phyloP scores from a whole-genome alignment of 2,329 filamentous ascomycete genomes.

The Pyricularia grisea region DNA sequence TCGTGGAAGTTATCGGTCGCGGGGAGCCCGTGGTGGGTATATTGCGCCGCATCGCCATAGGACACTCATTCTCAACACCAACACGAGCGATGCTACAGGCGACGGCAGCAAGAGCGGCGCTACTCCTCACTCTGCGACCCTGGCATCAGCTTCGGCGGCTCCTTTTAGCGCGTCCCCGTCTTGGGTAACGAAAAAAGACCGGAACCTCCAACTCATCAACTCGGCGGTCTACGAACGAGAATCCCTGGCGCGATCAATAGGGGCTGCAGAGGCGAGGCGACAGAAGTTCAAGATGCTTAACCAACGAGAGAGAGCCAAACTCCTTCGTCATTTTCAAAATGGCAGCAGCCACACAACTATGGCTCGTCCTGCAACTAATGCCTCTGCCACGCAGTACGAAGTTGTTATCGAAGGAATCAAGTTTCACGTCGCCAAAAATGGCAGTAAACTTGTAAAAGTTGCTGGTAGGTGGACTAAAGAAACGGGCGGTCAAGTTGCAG shows the following conservation, averaged over 20 bases:
- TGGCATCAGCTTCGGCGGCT: slow-evolving; percentile 17
- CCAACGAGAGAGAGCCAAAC: slow-evolving; percentile 48
- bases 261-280: slow-evolving; percentile 60
- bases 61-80: slow-evolving; percentile 55
- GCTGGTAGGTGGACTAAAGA: slow-evolving; percentile 45
- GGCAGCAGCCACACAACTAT: neutral
- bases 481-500: neutral
- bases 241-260: slow-evolving; percentile 55
- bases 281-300: slow-evolving; percentile 45
- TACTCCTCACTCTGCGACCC: slow-evolving; percentile 3
- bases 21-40: slow-evolving; percentile 22
- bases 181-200: slow-evolving; percentile 66
- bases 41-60: slow-evolving; percentile 32
- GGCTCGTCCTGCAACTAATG: neutral
- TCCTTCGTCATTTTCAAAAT: slow-evolving; percentile 36
- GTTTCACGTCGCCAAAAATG: slow-evolving; percentile 65
- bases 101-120: slow-evolving; percentile 7
- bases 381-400: slow-evolving; percentile 33
- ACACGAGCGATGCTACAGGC: slow-evolving; percentile 16
- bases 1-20: slow-evolving; percentile 14
- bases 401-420: slow-evolving; percentile 62
- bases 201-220: slow-evolving; percentile 77
- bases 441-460: slow-evolving; percentile 71
- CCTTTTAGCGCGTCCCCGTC: slow-evolving; percentile 24
- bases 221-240: slow-evolving; percentile 69